Evolutionary conservation across 2,329 filamentous ascomycete genomes (phyloP), one percentile per base, ranked within the genome.

Genomic region (Pseudohalonectria lignicola): DNA sequence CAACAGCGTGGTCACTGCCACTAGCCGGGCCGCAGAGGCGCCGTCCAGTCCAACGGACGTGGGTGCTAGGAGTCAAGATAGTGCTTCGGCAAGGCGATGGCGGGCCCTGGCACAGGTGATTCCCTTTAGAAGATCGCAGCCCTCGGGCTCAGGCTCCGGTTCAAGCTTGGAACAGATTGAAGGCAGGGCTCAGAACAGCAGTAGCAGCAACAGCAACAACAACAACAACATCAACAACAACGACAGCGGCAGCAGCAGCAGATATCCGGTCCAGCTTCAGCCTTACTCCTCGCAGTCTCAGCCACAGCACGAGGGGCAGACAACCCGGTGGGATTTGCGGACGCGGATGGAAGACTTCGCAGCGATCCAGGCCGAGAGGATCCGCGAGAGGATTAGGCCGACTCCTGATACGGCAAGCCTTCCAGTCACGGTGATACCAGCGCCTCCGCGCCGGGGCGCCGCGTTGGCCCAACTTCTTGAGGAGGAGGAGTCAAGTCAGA

Each of bases 281-380:
- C n/a, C n/a, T n/a, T n/a, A n/a, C n/a, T n/a, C n/a, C n/a, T n/a
- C n/a, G 18, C 18, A 33, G 26, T 41, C 40, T 18, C 31, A 32
- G 31, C 20, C 21, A 11, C 34, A 19, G 25, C 31, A 39, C 28
- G 13, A 41, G 41, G 50, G 29, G 21, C 30, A 37, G 41, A 39
- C 31, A 35, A 46, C 40, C 40, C 57, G 64, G 31, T 79, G 76
- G 75, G 74, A 79, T 48, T 47, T 80, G 9, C 66, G 66, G 25
- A 61, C 61, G 9, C 65, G 74, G 12, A 51, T 80, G 2, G 76
- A 81, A 42, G 69, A 77, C 34, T 79, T 79, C 47, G 74, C 75
- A 1, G 72, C 64, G 1, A 67, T 63, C 7, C 74, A 79, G 43
- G 76, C 74, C 1, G 76, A 80, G 44, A 71, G 64, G 49, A 53